These are phyloP conservation scores for Hibiscus syriacus DNA, from an alignment of 345 rosid genomes.

Conservation along the genomic window DNA sequence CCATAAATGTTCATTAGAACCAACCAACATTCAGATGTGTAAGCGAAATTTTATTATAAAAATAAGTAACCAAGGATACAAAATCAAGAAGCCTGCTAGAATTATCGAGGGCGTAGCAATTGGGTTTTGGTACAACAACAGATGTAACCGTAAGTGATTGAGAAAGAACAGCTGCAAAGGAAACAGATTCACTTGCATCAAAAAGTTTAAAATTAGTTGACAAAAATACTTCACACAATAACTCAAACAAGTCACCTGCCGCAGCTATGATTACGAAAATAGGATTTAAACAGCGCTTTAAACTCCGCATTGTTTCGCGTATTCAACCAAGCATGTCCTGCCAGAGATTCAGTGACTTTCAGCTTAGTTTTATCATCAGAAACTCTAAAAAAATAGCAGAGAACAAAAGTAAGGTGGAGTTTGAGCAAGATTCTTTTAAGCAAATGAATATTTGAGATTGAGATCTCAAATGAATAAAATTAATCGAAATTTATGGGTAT, in stretches of 20 bases:
- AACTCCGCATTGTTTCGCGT: slow-evolving; percentile 25
- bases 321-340: neutral
- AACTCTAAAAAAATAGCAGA: neutral
- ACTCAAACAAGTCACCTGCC: slow-evolving; percentile 22
- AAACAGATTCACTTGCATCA: slow-evolving; percentile 3
- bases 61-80: slow-evolving; percentile 53
- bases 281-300: slow-evolving; percentile 11
- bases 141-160: slow-evolving; percentile 32
- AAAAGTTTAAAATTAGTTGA: neutral
- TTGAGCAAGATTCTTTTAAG: neutral
- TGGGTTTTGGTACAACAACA: slow-evolving; percentile 53
- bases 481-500: neutral
- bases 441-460: neutral
- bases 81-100: slow-evolving; percentile 87
- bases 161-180: slow-evolving; percentile 34
- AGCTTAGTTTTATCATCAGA: neutral
- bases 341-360: neutral
- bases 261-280: slow-evolving; percentile 18
- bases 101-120: slow-evolving; percentile 80
- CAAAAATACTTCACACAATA: neutral
- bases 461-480: neutral
- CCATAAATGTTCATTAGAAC: neutral
- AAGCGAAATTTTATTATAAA: neutral
- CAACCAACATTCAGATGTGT: neutral
- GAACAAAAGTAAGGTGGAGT: no score